phyloP scores from a whole-genome alignment of 257 asterid genomes.

The Rubia yunnanensis region DNA sequence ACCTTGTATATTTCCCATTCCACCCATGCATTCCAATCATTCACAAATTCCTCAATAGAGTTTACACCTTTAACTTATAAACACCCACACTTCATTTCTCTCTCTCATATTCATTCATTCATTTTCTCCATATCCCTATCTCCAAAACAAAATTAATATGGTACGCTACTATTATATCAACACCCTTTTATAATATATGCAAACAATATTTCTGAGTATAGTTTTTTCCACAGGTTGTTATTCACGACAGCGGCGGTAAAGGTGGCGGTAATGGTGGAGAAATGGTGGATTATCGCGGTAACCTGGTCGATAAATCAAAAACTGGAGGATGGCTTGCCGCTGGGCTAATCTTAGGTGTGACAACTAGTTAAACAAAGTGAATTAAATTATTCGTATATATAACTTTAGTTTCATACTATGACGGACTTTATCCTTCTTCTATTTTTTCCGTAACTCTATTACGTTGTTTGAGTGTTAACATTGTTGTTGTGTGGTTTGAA shows the following conservation, averaged over 20 bases:
- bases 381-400: not conserved
- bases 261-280: conserved; percentile 30
- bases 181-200: not conserved
- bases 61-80: too few relatives aligned
- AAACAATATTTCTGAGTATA: not conserved
- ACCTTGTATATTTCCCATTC: not conserved
- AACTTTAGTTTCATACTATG: not conserved
- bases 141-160: not conserved
- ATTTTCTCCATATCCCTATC: not conserved
- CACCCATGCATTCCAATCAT: not conserved
- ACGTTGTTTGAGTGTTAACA: not conserved
- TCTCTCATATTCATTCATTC: not conserved
- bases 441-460: not conserved
- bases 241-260: conserved; percentile 22
- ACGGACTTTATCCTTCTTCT: not conserved
- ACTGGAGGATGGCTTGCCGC: conserved; percentile 93
- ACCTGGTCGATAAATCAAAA: conserved; percentile 55
- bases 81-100: not conserved
- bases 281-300: conserved; percentile 58
- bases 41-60: not conserved
- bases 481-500: not conserved
- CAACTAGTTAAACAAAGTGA: too few relatives aligned
- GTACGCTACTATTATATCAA: not conserved
- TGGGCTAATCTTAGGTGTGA: conserved; percentile 69
- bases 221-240: conserved; percentile 39